phyloP scores from a whole-genome alignment of 768 basidiomycete genomes.

The Amanita phalloides region DNA sequence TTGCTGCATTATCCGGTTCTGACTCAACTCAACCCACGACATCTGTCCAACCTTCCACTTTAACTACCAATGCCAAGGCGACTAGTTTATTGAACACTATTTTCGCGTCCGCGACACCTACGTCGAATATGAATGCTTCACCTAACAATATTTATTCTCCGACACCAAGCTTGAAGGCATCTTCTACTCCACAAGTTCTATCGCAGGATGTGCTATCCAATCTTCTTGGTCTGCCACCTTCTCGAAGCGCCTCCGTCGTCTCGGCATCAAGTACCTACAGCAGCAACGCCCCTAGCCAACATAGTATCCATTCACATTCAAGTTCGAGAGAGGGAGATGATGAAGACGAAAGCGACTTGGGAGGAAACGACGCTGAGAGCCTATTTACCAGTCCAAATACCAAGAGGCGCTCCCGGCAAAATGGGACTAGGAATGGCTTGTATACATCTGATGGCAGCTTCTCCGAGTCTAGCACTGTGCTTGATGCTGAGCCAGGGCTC shows the following conservation, averaged over 20 bases:
- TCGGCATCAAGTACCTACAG: slow-evolving; percentile 12
- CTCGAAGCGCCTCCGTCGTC: slow-evolving; percentile 29
- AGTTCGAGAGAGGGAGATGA: slow-evolving; percentile 51
- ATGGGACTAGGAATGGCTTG: slow-evolving; percentile 8
- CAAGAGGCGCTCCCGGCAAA: slow-evolving; percentile 7
- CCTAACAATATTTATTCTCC: slow-evolving; percentile 39
- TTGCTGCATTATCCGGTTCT: slow-evolving; percentile 24
- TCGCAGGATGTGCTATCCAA: slow-evolving; percentile 60
- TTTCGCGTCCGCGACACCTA: slow-evolving; percentile 52
- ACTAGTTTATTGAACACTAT: slow-evolving; percentile 63
- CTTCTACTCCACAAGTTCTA: slow-evolving; percentile 51
- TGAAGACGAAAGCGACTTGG: slow-evolving; percentile 30
- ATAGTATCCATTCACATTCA: slow-evolving; percentile 24
- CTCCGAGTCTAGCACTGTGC: slow-evolving; percentile 30
- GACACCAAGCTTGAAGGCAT: slow-evolving; percentile 31
- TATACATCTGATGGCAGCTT: slow-evolving; percentile 25
- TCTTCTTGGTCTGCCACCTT: slow-evolving; percentile 45
- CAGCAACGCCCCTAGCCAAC: slow-evolving; percentile 8
- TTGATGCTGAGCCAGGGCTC: slow-evolving; percentile 23
- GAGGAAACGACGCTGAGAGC: slow-evolving; percentile 6
- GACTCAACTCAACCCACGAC: slow-evolving; percentile 17
- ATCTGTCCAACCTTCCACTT: slow-evolving; percentile 4
- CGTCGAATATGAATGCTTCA: slow-evolving; percentile 3
- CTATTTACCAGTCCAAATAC: neutral
- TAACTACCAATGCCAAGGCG: slow-evolving; percentile 12